Evolutionary conservation across 345 rosid genomes (phyloP), one percentile per base, ranked within the genome.

Genomic region (Gossypium australe): DNA sequence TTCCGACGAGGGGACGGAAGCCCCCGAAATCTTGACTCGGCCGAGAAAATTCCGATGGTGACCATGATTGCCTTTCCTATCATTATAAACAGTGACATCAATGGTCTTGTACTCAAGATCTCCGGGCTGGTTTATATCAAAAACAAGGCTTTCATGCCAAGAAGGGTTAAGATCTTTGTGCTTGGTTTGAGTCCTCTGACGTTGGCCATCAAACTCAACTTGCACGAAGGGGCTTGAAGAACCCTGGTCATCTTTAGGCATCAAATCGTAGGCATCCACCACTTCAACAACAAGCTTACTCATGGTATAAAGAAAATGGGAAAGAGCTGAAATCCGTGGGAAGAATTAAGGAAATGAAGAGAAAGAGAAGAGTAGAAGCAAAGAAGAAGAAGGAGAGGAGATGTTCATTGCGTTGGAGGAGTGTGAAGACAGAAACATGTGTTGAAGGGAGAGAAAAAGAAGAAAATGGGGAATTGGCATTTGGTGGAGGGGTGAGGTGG

Each of bases 181-280:
- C 68, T 87, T 91, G 69, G 92, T 88, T 65, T 77, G 85, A 11
- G 99, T 91, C 76, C 89, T 86, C 20, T 85, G 93, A 11, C 77
- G 77, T 65, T 87, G 90, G 0, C 62, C 89, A 61, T 85, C 93
- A 43, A 89, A 88, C 0, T 86, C 87, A 9, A 93, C 89, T 57
- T 90, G 94, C 0, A 87, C 99, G 38, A 81, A 93, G 0, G 95
- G 88, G 76, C 86, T 87, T 4, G 96, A 90, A 4, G 95, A 89
- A 64, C 95, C 98, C 27, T 91, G 91, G 0, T 96, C 94, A 64
- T 92, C 95, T 82, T 88, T 92, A 2, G 95, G 93, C 88, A 82
- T 89, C 22, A 94, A 90, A 76, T 87, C 94, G 51, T 83, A 80
- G n/a, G 97, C 98, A 70, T 86, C 91, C 14, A 83, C 80, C 34